These are phyloP conservation scores for Hygrophorus russula DNA, from an alignment of 768 basidiomycete genomes.

Conservation along the genomic window DNA sequence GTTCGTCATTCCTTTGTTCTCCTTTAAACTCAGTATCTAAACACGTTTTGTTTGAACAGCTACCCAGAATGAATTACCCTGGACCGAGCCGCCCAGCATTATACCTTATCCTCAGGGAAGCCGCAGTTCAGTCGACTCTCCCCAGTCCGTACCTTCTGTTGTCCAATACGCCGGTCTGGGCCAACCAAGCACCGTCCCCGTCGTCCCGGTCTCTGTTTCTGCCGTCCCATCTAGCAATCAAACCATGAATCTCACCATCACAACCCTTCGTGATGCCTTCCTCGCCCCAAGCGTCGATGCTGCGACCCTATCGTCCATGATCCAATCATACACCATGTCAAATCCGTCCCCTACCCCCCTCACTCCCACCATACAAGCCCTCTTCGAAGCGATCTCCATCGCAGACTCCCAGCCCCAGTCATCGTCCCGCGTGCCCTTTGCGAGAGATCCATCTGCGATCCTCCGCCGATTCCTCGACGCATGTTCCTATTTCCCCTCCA, in stretches of 20 bases:
- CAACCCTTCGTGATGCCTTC: conserved; percentile 35
- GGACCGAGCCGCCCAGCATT: conserved; percentile 24
- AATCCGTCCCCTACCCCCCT: conserved; percentile 41
- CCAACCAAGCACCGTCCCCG: conserved; percentile 18
- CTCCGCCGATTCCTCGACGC: conserved; percentile 44
- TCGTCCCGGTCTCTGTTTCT: neutral
- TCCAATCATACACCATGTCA: conserved; percentile 35
- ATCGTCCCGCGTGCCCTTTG: conserved; percentile 13
- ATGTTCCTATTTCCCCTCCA: conserved; percentile 35
- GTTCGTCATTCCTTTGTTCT: conserved; percentile 15
- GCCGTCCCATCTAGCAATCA: neutral
- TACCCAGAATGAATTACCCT: conserved; percentile 17
- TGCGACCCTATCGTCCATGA: conserved; percentile 39
- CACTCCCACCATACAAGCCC: conserved; percentile 35
- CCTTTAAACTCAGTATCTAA: neutral
- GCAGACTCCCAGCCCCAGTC: conserved; percentile 18
- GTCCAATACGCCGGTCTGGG: conserved; percentile 25
- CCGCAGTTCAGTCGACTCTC: conserved; percentile 23
- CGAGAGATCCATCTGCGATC: conserved; percentile 26
- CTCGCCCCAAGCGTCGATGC: conserved; percentile 30
- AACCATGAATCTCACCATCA: neutral
- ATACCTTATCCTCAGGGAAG: conserved; percentile 29
- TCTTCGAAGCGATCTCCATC: conserved; percentile 41
- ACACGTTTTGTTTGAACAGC: neutral
- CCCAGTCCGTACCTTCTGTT: conserved; percentile 24